Base-by-base conservation (phyloP, 2,329 filamentous ascomycete genomes). In the Neofusicoccum umdonicola region DNA sequence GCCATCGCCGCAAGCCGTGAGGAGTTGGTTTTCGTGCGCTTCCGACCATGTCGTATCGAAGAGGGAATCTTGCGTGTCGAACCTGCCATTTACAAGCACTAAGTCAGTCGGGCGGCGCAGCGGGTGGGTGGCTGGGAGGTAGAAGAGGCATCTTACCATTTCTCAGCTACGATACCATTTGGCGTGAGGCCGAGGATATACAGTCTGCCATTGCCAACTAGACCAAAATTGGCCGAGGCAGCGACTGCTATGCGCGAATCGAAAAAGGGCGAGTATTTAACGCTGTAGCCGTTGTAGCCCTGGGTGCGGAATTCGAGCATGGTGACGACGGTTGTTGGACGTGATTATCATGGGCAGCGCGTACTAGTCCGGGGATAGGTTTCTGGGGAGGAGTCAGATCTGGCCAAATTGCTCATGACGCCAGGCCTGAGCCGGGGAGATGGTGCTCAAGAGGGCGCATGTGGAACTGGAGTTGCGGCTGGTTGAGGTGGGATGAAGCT, bases 261-360 rank as follows among this genome's bases (percentile, higher is more conserved):
- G 82, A 96, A 96, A 82, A 97, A 99, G 6, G 95, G 95, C 64
- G 94, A 98, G 84, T 98, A 99, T 80, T 97, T 97, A 79, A 97
- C 93, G 70, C 91, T 92, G 80, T 96, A 97, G 72, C 93, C 93
- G 78, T 98, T 97, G 85, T 88, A 98, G 73, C 95, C 95, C 75
- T 92, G 86, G 22, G 95, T 98, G 68, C 91, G 90, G 81, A 91
- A 98, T 80, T 97, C 93, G 71, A 98, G 89, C 93, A 98, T 97
- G 62, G 68, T 81, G 72, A 62, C 15, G 48, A 57, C 34, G 48
- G 57, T 60, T 37, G 34, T 48, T 48, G 47, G 27, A 27, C 13
- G 34, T 17, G 48, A 13, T 19, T 60, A 31, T 61, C 63, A 61
- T 61, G 63, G 17, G 45, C 27, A 13, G 45, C 37, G 56, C 45